A percentile compares a stretch with the other conserved stretches of the same genome.
Conservation (phyloP, 2,329 filamentous ascomycete species). For the Claviceps pusilla region DNA sequence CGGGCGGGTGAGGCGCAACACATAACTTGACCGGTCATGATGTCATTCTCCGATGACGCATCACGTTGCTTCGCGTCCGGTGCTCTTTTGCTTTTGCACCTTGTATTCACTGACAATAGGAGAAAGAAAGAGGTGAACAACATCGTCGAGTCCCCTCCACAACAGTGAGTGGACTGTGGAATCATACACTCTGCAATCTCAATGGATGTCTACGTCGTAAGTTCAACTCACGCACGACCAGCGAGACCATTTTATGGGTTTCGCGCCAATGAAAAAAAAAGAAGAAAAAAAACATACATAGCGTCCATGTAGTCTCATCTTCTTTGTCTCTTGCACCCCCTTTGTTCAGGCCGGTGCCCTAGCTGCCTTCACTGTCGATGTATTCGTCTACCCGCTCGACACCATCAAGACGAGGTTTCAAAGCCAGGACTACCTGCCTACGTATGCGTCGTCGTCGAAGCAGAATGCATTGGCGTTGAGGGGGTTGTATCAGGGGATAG, state of each 20-base stretch:
- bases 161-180: too few species aligned
- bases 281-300: too few species aligned
- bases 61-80: too few species aligned
- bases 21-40: neutral
- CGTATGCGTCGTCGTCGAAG: constrained; percentile 46
- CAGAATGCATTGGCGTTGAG: constrained; percentile 41
- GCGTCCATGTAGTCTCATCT: neutral
- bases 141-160: too few species aligned
- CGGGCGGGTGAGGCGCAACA: too few species aligned
- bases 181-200: neutral
- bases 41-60: neutral
- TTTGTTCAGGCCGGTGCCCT: constrained; percentile 59
- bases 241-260: too few species aligned
- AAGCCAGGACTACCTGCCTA: constrained; percentile 55
- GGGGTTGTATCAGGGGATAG: constrained; percentile 76
- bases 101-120: too few species aligned
- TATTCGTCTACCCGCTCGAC: constrained; percentile 76
- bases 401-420: constrained; percentile 81
- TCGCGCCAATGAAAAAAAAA: too few species aligned
- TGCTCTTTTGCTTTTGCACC: too few species aligned
- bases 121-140: too few species aligned
- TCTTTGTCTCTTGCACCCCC: neutral
- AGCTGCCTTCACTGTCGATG: constrained; percentile 73
- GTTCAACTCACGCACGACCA: constrained; percentile 1
- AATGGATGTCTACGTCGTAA: constrained; percentile 21